Evolutionary conservation across 1,284 basidiomycete species (phyloP).

Genomic region (Anthracocystis panici-leucophaei): DNA sequence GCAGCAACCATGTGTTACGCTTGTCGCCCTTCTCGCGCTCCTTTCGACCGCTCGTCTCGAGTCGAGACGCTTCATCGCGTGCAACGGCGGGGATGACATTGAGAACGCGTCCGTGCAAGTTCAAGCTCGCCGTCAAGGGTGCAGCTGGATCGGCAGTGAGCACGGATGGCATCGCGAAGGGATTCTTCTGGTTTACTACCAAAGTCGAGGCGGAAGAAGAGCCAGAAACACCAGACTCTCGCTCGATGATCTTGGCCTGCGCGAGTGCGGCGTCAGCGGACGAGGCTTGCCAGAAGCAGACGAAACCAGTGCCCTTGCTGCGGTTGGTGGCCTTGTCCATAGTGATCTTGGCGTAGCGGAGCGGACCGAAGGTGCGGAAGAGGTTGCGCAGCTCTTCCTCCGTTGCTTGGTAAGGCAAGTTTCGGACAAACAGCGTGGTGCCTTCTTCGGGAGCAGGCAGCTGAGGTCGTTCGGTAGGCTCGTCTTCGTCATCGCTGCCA

Average conservation of each 20-base stretch:
- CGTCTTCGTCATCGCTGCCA: slow-evolving; percentile 67
- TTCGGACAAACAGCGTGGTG: slow-evolving; percentile 93
- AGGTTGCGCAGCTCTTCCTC: slow-evolving; percentile 65
- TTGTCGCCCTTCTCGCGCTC: slow-evolving; percentile 89
- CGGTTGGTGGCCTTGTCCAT: slow-evolving; percentile 85
- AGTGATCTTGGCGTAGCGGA: slow-evolving; percentile 93
- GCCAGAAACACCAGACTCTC: slow-evolving; percentile 48
- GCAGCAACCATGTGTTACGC: slow-evolving; percentile 92
- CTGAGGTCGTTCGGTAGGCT: slow-evolving; percentile 56
- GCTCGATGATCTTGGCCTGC: slow-evolving; percentile 74
- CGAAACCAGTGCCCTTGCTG: slow-evolving; percentile 94
- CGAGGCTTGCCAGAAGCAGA: slow-evolving; percentile 94
- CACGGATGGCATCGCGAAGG: slow-evolving; percentile 65
- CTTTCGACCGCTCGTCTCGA: slow-evolving; percentile 86
- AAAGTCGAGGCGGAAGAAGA: slow-evolving; percentile 13
- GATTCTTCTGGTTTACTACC: slow-evolving; percentile 53
- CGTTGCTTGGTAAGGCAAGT: slow-evolving; percentile 86
- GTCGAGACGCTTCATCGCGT: slow-evolving; percentile 83
- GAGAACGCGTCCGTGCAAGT: slow-evolving; percentile 91
- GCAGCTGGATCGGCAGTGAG: slow-evolving; percentile 92
- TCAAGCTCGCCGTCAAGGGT: slow-evolving; percentile 82
- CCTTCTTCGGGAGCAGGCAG: slow-evolving; percentile 72
- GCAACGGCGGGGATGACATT: slow-evolving; percentile 92
- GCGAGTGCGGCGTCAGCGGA: slow-evolving; percentile 87
- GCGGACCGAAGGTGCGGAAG: slow-evolving; percentile 80